Conservation (phyloP, 106 monocot species). For the Apostasia ramifera region DNA sequence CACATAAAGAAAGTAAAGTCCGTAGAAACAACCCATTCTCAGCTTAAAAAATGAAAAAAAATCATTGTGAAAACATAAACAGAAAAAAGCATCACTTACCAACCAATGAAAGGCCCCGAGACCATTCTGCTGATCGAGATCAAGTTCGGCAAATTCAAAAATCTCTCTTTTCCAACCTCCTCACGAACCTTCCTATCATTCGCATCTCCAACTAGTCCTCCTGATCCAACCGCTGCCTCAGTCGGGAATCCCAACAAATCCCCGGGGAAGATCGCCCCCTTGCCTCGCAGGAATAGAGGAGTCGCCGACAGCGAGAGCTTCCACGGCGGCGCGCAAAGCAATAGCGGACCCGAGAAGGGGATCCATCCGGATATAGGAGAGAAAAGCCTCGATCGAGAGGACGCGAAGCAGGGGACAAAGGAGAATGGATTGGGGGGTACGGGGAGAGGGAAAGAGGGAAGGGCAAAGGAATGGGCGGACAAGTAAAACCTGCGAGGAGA, state of each 20-base stretch:
- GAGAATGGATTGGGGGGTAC: conserved; percentile 11
- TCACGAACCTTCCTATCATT: neutral
- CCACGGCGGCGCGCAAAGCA: conserved; percentile 67
- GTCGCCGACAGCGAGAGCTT: conserved; percentile 70
- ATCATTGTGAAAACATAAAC: too few relatives aligned
- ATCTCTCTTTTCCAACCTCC: conserved; percentile 23
- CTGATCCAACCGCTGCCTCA: conserved; percentile 12
- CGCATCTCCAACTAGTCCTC: neutral
- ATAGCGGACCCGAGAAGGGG: conserved; percentile 37
- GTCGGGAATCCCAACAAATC: conserved; percentile 24
- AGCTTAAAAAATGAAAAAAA: too few relatives aligned
- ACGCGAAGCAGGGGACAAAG: conserved; percentile 15
- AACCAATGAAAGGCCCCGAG: conserved; percentile 87
- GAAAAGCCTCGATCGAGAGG: conserved; percentile 15
- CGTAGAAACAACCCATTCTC: too few relatives aligned
- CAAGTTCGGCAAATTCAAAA: conserved; percentile 88
- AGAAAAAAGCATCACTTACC: conserved; percentile 33
- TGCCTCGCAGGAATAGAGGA: conserved; percentile 41
- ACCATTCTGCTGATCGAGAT: conserved; percentile 78
- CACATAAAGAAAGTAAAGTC: too few relatives aligned
- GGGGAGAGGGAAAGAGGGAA: conserved; percentile 7
- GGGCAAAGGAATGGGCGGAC: neutral
- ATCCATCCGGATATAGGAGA: conserved; percentile 10
- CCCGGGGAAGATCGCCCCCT: conserved; percentile 24
- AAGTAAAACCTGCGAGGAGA: conserved; percentile 9